Percentiles rank a stretch among this genome's conserved stretches.
phyloP scores from a whole-genome alignment of 192 early-diverging fungal species.

The Rhizophagus clarus region DNA sequence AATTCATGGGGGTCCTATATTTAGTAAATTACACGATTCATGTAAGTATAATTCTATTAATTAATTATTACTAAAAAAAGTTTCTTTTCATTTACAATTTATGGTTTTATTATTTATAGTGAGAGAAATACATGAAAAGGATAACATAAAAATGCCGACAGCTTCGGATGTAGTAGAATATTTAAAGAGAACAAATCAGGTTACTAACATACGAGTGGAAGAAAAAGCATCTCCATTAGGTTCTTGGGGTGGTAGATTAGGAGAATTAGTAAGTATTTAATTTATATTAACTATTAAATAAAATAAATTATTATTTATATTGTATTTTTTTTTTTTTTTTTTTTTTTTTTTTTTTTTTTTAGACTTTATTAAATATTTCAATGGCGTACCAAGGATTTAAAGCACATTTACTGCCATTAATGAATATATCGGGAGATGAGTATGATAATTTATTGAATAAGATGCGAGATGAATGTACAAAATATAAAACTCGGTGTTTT shows the following conservation, averaged over 20 bases:
- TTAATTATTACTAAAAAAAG: no score
- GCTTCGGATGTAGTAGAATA: not conserved
- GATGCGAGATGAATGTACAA: not conserved
- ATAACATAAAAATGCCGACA: not conserved
- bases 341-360: not conserved
- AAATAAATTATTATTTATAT: not conserved
- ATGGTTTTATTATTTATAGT: not conserved
- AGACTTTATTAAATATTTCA: not conserved
- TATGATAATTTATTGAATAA: not conserved
- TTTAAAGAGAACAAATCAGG: not conserved
- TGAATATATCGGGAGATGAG: not conserved
- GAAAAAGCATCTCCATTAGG: not conserved
- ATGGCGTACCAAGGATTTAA: not conserved
- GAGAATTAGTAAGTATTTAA: not conserved
- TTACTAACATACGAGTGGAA: not conserved
- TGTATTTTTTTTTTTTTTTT: not conserved
- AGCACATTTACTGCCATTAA: not conserved
- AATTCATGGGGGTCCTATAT: not conserved
- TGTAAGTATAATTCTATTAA: not conserved
- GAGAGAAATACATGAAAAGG: not conserved
- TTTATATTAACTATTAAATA: no score
- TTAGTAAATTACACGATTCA: not conserved
- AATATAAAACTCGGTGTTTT: not conserved
- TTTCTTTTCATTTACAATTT: not conserved
- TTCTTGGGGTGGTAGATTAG: conserved; percentile 1